phyloP scores from a whole-genome alignment of 1,139 yeast genomes.

The Suhomyces yuchorum region DNA sequence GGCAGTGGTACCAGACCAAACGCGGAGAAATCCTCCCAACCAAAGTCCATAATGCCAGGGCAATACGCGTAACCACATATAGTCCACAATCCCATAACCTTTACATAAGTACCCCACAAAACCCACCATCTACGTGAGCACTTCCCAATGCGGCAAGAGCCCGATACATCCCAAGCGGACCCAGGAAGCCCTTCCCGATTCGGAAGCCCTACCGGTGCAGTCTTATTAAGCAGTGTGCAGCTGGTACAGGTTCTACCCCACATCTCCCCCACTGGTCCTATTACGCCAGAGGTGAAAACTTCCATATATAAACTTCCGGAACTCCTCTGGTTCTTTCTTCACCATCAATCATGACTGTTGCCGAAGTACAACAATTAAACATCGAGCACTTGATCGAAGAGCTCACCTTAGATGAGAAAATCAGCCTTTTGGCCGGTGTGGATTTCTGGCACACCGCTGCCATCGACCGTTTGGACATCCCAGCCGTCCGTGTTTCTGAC shows the following conservation, averaged over 20 bases:
- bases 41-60: not conserved
- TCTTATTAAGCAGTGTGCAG: too few species aligned
- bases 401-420: slow-evolving; percentile 51
- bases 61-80: not conserved
- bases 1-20: too few species aligned
- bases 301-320: not conserved
- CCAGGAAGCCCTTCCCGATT: slow-evolving; percentile 4
- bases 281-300: not conserved
- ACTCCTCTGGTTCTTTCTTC: not conserved
- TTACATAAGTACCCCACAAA: not conserved
- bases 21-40: not conserved
- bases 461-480: slow-evolving; percentile 47
- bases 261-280: slow-evolving; percentile 4
- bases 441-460: slow-evolving; percentile 61
- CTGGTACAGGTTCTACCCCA: slow-evolving; percentile 1
- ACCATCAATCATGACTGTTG: slow-evolving; percentile 6
- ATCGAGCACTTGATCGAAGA: slow-evolving; percentile 45
- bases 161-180: too few species aligned
- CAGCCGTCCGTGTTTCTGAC: slow-evolving; percentile 35
- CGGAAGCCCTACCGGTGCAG: slow-evolving; percentile 5
- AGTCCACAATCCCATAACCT: not conserved
- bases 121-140: not conserved
- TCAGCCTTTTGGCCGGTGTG: slow-evolving; percentile 49
- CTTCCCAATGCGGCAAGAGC: too few species aligned
- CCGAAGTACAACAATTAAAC: slow-evolving; percentile 28